Evolutionary conservation across 257 asterid species (phyloP).

Genomic region (Ligustrum vulgare): DNA sequence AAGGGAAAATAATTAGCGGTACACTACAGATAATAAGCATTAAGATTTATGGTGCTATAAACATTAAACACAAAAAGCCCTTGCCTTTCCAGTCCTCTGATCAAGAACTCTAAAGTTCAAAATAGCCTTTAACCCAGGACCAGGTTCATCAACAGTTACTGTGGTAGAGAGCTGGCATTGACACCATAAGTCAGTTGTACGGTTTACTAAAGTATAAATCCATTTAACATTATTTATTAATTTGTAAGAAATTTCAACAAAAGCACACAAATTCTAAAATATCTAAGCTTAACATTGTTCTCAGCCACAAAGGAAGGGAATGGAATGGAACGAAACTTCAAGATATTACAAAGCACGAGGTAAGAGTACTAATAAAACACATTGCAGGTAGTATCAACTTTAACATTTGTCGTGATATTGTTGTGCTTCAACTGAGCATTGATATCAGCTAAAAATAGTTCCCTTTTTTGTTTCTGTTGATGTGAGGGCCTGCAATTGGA

Average conservation of each 20-base stretch:
- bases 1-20: background rate
- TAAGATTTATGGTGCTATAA: background rate
- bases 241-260: background rate
- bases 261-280: background rate
- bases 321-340: too few relatives aligned
- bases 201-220: background rate
- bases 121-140: too few relatives aligned
- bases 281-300: too few relatives aligned
- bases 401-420: constrained; percentile 44
- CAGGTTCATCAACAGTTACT: constrained; percentile 40
- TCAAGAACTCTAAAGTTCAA: constrained; percentile 52
- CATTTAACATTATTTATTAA: background rate
- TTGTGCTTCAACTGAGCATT: constrained; percentile 51
- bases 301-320: too few relatives aligned
- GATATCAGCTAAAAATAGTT: too few relatives aligned
- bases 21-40: background rate
- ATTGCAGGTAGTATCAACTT: constrained; percentile 49
- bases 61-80: background rate
- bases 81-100: constrained; percentile 48
- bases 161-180: constrained; percentile 39
- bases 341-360: too few relatives aligned
- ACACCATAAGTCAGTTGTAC: background rate
- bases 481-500: too few relatives aligned
- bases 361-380: constrained; percentile 20
- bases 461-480: too few relatives aligned